These are phyloP conservation scores for Taxillus chinensis DNA, from an alignment of 164 flowering plant genomes.

Conservation along the genomic window DNA sequence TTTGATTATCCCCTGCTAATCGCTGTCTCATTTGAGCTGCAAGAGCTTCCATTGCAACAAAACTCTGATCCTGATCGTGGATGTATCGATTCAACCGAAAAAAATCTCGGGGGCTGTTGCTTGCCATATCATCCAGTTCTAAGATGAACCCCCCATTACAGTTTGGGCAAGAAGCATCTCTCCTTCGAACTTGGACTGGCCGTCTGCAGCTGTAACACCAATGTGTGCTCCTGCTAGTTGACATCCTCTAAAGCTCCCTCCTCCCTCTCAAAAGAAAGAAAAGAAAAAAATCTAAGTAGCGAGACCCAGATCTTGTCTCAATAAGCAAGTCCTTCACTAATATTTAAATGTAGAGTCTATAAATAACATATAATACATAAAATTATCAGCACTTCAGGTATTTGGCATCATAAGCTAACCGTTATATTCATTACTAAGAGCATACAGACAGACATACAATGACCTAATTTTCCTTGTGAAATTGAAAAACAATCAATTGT, in stretches of 20 bases:
- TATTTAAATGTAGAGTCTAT: constrained; percentile 2
- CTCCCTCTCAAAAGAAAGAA: background rate
- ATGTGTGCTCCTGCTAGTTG: constrained; percentile 55
- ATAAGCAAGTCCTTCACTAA: background rate
- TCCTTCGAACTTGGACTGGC: constrained; percentile 45
- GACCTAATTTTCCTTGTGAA: no score
- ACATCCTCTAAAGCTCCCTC: constrained; percentile 29
- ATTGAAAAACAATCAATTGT: no score
- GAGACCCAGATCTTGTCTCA: constrained; percentile 3
- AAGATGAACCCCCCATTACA: constrained; percentile 70
- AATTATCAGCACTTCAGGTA: no score
- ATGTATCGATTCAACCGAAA: constrained; percentile 32
- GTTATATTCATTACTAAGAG: no score
- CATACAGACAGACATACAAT: no score
- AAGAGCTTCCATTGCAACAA: constrained; percentile 60
- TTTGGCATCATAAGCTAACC: no score
- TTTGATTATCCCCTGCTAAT: constrained; percentile 30
- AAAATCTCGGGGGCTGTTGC: constrained; percentile 30
- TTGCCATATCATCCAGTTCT: constrained; percentile 48
- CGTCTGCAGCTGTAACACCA: constrained; percentile 73
- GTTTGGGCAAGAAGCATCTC: constrained; percentile 39
- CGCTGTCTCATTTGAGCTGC: constrained; percentile 65
- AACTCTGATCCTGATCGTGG: constrained; percentile 31
- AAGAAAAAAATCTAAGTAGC: background rate
- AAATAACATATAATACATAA: no score